phyloP scores from a whole-genome alignment of 305 asterid species.

The Solanum hybrid region DNA sequence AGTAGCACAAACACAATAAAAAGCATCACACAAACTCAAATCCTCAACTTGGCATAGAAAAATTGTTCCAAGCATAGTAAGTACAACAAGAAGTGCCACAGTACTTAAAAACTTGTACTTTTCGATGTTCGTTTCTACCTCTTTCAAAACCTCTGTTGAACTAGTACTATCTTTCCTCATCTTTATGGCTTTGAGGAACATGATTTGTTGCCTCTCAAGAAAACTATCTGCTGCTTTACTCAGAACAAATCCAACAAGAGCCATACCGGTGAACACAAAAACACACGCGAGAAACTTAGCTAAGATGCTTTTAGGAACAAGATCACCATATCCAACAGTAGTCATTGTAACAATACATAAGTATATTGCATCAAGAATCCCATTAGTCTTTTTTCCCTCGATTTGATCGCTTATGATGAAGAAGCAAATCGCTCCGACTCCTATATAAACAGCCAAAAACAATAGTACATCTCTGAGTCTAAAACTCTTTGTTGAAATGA shows the following conservation, averaged over 20 bases:
- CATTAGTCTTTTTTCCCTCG: slow-evolving; percentile 57
- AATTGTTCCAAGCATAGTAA: slow-evolving; percentile 29
- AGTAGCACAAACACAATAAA: slow-evolving; percentile 63
- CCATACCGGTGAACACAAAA: slow-evolving; percentile 64
- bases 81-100: slow-evolving; percentile 20
- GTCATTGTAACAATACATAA: slow-evolving; percentile 82
- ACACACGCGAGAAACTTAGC: slow-evolving; percentile 47
- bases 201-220: slow-evolving; percentile 55
- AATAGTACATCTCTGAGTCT: slow-evolving; percentile 25
- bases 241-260: slow-evolving; percentile 49
- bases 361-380: slow-evolving; percentile 52
- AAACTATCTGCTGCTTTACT: slow-evolving; percentile 67
- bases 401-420: slow-evolving; percentile 44
- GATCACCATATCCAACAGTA: slow-evolving; percentile 82
- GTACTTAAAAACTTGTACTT: slow-evolving; percentile 41
- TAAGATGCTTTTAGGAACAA: slow-evolving; percentile 45
- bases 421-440: slow-evolving; percentile 45
- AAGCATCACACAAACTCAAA: slow-evolving; percentile 47
- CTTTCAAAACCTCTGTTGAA: slow-evolving; percentile 34
- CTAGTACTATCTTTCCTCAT: slow-evolving; percentile 23
- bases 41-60: slow-evolving; percentile 42
- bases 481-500: slow-evolving; percentile 15
- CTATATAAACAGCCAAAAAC: slow-evolving; percentile 32
- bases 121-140: slow-evolving; percentile 33
- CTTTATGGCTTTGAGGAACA: slow-evolving; percentile 43